Percentiles rank a stretch among this genome's conserved stretches.
Evolutionary conservation across 768 basidiomycete genomes (phyloP).

Genomic region (Calocybe indica): DNA sequence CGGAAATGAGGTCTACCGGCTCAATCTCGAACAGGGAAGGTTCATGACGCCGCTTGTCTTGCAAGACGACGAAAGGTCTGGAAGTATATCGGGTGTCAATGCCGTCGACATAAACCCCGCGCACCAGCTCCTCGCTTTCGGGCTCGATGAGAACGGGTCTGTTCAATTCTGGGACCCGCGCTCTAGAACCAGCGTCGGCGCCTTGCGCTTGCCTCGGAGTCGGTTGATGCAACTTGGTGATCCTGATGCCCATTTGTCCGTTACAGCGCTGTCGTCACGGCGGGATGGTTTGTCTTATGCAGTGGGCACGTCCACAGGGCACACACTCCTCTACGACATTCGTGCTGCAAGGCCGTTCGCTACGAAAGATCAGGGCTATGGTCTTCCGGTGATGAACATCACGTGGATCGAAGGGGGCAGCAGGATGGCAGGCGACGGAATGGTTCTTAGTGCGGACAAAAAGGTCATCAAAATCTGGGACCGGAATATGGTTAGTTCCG

Average conservation of each 20-base stretch:
- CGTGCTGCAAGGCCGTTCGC: slow-evolving; percentile 80
- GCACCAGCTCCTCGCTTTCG: slow-evolving; percentile 87
- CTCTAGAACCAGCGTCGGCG: slow-evolving; percentile 69
- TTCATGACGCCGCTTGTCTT: slow-evolving; percentile 80
- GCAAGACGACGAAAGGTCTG: slow-evolving; percentile 37
- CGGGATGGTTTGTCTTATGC: slow-evolving; percentile 91
- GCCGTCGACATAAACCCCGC: slow-evolving; percentile 88
- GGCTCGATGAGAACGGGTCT: slow-evolving; percentile 78
- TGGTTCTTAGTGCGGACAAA: slow-evolving; percentile 89
- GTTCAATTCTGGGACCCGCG: slow-evolving; percentile 97
- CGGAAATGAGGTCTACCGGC: slow-evolving; percentile 83
- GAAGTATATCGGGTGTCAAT: slow-evolving; percentile 79
- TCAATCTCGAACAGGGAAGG: slow-evolving; percentile 93
- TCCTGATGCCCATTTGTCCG: slow-evolving; percentile 36
- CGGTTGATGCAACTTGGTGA: slow-evolving; percentile 40
- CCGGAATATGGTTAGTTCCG: slow-evolving; percentile 58
- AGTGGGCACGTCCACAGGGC: slow-evolving; percentile 91
- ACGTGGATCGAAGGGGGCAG: slow-evolving; percentile 87
- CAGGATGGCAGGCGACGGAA: slow-evolving; percentile 78
- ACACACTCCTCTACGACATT: slow-evolving; percentile 92
- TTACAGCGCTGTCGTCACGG: slow-evolving; percentile 83
- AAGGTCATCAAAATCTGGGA: slow-evolving; percentile 99
- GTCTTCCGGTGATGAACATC: slow-evolving; percentile 79
- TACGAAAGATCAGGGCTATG: slow-evolving; percentile 95
- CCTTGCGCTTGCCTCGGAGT: slow-evolving; percentile 52